These are phyloP conservation scores for Metroxylon sagu DNA, from an alignment of 176 grass and related monocot species.

Conservation along the genomic window DNA sequence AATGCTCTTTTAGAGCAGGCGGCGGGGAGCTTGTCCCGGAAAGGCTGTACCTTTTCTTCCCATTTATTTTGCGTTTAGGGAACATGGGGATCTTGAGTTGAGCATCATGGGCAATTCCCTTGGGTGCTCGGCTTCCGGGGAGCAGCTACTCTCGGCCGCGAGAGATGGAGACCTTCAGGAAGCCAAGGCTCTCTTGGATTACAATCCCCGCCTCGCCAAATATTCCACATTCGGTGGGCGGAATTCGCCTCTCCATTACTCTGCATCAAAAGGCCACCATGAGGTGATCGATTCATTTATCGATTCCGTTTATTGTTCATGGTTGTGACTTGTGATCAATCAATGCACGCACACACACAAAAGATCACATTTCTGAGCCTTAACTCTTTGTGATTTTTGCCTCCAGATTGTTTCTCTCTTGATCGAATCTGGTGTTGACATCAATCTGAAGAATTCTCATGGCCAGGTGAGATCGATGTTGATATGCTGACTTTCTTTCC, in stretches of 20 bases:
- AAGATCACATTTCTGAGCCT: constrained; percentile 5
- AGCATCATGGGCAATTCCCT: constrained; percentile 74
- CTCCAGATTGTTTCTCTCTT: constrained; percentile 81
- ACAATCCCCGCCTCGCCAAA: constrained; percentile 73
- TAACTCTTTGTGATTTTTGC: not conserved
- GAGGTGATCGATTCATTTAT: constrained; percentile 53
- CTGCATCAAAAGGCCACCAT: constrained; percentile 77
- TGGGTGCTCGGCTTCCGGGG: constrained; percentile 76
- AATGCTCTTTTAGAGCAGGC: not conserved
- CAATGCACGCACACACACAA: not conserved
- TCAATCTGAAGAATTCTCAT: constrained; percentile 84
- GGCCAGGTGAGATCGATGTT: constrained; percentile 49
- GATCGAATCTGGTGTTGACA: constrained; percentile 79
- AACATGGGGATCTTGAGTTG: constrained; percentile 77
- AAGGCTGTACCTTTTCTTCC: not conserved
- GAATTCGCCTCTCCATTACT: constrained; percentile 91
- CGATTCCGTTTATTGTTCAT: constrained; percentile 4
- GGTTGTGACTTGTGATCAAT: constrained; percentile 5
- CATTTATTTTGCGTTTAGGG: not conserved
- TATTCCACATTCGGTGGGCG: constrained; percentile 80
- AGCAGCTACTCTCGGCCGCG: constrained; percentile 70
- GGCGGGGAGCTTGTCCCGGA: not conserved
- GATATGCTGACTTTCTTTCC: constrained; percentile 16
- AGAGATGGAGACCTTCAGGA: constrained; percentile 92
- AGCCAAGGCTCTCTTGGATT: constrained; percentile 73